Evolutionary conservation across 108 stramenopile genomes (phyloP), one percentile per base, ranked within the genome.

Genomic region (Aurantiochytrium sp.): DNA sequence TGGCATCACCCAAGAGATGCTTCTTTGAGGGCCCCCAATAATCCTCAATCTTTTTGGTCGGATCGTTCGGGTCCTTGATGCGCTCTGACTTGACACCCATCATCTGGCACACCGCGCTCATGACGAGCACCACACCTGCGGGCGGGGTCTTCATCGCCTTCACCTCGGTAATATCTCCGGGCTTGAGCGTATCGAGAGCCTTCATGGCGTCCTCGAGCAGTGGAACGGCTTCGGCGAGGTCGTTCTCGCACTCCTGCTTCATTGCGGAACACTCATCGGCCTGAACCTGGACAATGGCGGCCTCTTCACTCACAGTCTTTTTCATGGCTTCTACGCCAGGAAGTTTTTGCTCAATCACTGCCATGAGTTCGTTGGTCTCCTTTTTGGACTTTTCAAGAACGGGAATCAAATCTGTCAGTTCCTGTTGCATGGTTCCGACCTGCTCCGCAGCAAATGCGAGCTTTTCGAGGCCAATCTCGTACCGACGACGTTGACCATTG

Each of bases 71-170:
- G 60, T 95, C 95, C 18, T 93, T 92, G 58, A 95, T 93, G n/a
- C 91, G 71, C 23, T 58, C 88, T 2, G 93, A 87, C 94, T 95
- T 94, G 21, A 92, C 92, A 42, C 88, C 93, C 60, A 95, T 87
- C 94, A 95, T 94, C 57, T 94, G 71, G 72, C 93, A 94, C 29
- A 95, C 92, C 44, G 94, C 93, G 53, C 91, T 90, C 72, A 92
- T 72, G 51, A 91, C 90, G 45, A 93, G 88, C 73, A 93, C 91
- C 28, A 95, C 94, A 4, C 92, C 93, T 5, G 45, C 44, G 23
- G 94, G 94, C 5, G 94, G 94, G 49, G 92, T 93, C 90, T 93
- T 92, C 93, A 95, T 94, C 42, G 89, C 92, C 87, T 95, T 95
- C 49, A 94, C 91, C 90, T 94, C 94, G n/a, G 88, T 90, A 69